Evolutionary conservation across 2,329 filamentous ascomycete species (phyloP).

Genomic region (Claviceps sp.): DNA sequence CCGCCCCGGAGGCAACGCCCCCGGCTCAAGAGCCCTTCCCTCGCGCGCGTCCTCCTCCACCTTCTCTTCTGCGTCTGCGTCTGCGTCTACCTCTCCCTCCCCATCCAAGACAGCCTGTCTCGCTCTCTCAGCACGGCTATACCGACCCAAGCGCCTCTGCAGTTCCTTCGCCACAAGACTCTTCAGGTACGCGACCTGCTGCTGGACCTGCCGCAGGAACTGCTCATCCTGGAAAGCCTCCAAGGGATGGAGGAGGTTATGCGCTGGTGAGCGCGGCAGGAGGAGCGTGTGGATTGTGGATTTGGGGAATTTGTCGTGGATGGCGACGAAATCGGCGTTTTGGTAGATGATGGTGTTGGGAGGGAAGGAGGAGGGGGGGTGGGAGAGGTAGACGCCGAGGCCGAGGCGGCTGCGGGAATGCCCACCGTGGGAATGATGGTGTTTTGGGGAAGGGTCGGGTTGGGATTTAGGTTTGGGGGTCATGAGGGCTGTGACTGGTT

Average conservation of each 20-base stretch:
- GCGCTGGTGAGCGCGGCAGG: constrained; percentile 56
- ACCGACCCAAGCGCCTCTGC: constrained; percentile 49
- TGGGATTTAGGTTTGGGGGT: constrained; percentile 1
- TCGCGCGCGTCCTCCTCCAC: neutral
- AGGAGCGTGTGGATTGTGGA: constrained; percentile 73
- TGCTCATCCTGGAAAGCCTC: constrained; percentile 56
- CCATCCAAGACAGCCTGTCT: constrained; percentile 56
- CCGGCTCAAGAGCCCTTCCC: neutral
- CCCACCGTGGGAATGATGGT: constrained; percentile 10
- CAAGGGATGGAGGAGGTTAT: constrained; percentile 58
- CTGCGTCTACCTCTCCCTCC: constrained; percentile 30
- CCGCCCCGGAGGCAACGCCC: constrained; percentile 22
- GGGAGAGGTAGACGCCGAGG: constrained; percentile 51
- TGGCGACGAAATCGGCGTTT: constrained; percentile 56
- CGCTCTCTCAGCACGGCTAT: constrained; percentile 48
- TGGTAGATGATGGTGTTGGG: constrained; percentile 50
- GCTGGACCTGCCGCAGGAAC: constrained; percentile 53
- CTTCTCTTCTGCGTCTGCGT: neutral
- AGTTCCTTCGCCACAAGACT: constrained; percentile 62
- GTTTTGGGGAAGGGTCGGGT: constrained; percentile 20
- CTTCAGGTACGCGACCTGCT: constrained; percentile 48
- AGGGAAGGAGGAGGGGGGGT: constrained; percentile 49
- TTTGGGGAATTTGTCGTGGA: constrained; percentile 80
- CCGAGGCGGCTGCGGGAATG: constrained; percentile 36
- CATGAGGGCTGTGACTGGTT: constrained; percentile 25